Percentiles rank a stretch among this genome's conserved stretches.
These are phyloP conservation scores for Ophiorrhiza pumila DNA, from an alignment of 257 asterid species.

Conservation along the genomic window DNA sequence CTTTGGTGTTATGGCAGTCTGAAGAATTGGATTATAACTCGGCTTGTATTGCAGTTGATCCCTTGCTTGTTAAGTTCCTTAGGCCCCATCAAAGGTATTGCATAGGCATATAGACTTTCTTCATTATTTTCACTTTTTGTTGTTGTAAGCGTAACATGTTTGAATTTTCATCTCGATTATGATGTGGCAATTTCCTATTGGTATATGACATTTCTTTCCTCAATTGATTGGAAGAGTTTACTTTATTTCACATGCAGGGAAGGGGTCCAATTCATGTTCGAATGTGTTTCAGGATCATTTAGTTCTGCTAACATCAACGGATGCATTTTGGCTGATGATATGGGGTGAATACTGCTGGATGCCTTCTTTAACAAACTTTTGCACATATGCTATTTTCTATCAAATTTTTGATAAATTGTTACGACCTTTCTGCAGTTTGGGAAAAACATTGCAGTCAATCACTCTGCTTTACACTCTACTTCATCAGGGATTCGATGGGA, in stretches of 20 bases:
- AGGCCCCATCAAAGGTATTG: slow-evolving; percentile 93
- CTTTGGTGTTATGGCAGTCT: slow-evolving; percentile 82
- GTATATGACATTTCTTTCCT: not conserved
- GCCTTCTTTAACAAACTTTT: slow-evolving; percentile 11
- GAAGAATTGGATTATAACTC: slow-evolving; percentile 48
- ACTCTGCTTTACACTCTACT: slow-evolving; percentile 88
- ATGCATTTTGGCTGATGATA: slow-evolving; percentile 98
- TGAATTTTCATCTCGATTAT: not conserved
- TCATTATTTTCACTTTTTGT: not conserved
- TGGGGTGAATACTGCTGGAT: slow-evolving; percentile 66
- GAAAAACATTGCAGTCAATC: slow-evolving; percentile 96
- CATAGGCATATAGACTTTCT: not conserved
- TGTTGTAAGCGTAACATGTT: not conserved
- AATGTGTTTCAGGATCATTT: slow-evolving; percentile 79
- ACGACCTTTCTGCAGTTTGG: slow-evolving; percentile 55
- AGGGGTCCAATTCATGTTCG: slow-evolving; percentile 99
- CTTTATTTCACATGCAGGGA: slow-evolving; percentile 65
- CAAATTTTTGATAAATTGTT: slow-evolving; percentile 10
- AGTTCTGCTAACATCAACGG: slow-evolving; percentile 73
- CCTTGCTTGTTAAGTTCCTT: slow-evolving; percentile 85
- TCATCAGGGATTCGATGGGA: slow-evolving; percentile 84
- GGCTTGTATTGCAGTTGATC: slow-evolving; percentile 59
- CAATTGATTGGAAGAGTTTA: slow-evolving; percentile 22
- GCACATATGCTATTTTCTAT: slow-evolving; percentile 1
- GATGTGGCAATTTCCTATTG: not conserved